Conservation (phyloP, 2,329 filamentous ascomycete genomes). For the Parafenestella ontariensis region DNA sequence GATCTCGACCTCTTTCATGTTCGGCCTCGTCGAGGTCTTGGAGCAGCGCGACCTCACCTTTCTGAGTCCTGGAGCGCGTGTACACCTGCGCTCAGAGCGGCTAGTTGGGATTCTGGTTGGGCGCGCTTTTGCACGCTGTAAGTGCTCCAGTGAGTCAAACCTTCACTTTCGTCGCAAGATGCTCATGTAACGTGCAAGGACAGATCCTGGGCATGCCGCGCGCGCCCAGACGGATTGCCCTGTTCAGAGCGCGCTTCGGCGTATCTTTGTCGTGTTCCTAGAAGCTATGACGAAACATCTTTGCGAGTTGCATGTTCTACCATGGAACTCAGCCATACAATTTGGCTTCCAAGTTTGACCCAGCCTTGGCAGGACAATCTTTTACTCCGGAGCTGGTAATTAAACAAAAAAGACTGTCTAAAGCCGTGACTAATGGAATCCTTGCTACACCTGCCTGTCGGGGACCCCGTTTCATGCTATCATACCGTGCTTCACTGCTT, state of each 20-base stretch:
- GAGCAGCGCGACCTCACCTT: neutral
- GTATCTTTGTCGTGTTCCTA: conserved; percentile 10
- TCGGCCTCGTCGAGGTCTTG: neutral
- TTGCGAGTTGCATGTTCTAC: neutral
- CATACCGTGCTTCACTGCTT: conserved; percentile 1
- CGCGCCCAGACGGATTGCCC: conserved; percentile 19
- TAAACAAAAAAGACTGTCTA: neutral
- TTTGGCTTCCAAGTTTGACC: neutral
- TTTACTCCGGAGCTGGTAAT: neutral
- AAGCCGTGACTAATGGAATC: neutral
- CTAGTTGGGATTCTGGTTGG: too few relatives aligned
- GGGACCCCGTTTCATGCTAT: conserved; percentile 3
- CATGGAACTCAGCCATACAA: neutral
- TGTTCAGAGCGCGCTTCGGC: conserved; percentile 11
- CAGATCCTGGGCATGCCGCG: conserved; percentile 15
- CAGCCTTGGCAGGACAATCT: neutral
- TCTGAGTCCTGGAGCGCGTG: neutral
- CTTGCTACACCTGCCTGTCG: conserved; percentile 1
- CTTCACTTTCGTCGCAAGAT: conserved; percentile 4
- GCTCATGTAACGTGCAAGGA: conserved; percentile 8
- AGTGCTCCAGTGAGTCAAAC: too few relatives aligned
- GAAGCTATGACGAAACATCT: neutral
- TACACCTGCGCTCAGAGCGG: neutral
- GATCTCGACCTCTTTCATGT: conserved; percentile 17
- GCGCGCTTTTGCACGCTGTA: neutral